Percentiles rank a stretch among this genome's conserved stretches.
phyloP scores from a whole-genome alignment of 2,329 filamentous ascomycete genomes.

The Lecanicillium sp. region DNA sequence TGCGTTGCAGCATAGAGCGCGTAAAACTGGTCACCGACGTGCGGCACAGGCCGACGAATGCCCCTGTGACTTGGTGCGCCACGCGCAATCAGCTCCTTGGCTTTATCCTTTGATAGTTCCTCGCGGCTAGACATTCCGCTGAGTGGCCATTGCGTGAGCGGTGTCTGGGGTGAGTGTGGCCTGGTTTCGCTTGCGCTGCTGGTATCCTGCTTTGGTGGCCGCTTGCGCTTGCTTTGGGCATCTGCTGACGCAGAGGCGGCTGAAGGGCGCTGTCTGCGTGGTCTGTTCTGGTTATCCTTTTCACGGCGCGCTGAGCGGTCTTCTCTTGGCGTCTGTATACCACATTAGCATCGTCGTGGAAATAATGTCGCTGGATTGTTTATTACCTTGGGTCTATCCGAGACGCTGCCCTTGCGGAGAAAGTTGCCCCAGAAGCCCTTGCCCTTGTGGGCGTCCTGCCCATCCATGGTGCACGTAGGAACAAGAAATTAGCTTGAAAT shows the following conservation, averaged over 20 bases:
- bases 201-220: too few species aligned
- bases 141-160: conserved; percentile 50
- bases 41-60: conserved; percentile 43
- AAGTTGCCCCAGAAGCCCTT: conserved; percentile 40
- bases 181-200: not conserved
- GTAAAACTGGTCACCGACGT: conserved; percentile 47
- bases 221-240: too few species aligned
- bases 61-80: conserved; percentile 51
- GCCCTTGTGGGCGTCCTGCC: conserved; percentile 26
- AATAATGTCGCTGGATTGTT: not conserved
- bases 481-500: too few species aligned
- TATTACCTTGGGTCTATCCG: conserved; percentile 17
- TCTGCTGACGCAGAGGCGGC: too few species aligned
- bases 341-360: too few species aligned
- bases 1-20: conserved; percentile 42
- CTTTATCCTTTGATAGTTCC: conserved; percentile 43
- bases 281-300: not conserved
- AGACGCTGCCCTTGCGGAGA: conserved; percentile 38
- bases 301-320: too few species aligned
- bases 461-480: conserved; percentile 15
- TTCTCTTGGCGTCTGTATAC: too few species aligned
- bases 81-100: conserved; percentile 48
- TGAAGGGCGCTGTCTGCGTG: conserved; percentile 1
- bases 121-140: conserved; percentile 37
- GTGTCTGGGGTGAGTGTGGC: conserved; percentile 10